Percentiles rank a stretch among this genome's conserved stretches.
Conservation (phyloP, 257 asterid genomes). For the Oldenlandia corymbosa region DNA sequence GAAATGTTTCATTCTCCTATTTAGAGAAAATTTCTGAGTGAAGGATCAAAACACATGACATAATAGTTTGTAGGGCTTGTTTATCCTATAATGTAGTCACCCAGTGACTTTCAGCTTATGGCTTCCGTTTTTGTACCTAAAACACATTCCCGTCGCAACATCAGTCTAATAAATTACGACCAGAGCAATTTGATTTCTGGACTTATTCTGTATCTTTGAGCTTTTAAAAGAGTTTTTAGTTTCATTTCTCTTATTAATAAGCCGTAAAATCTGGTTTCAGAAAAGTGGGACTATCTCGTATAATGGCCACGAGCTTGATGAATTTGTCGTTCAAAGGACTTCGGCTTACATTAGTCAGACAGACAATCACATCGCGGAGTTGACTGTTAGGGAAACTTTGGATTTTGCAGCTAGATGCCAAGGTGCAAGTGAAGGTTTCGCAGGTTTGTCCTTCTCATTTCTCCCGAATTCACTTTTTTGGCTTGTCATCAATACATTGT, state of each 20-base stretch:
- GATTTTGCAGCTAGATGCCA: slow-evolving; percentile 95
- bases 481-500: neutral
- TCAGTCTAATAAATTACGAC: too few relatives aligned
- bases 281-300: slow-evolving; percentile 57
- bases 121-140: too few relatives aligned
- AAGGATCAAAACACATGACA: too few relatives aligned
- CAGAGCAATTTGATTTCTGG: neutral
- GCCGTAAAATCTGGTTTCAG: slow-evolving; percentile 35
- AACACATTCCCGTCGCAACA: too few relatives aligned
- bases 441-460: slow-evolving; percentile 35
- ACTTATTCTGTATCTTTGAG: neutral
- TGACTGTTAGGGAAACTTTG: slow-evolving; percentile 83
- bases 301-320: slow-evolving; percentile 64
- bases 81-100: too few relatives aligned
- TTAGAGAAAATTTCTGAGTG: too few relatives aligned
- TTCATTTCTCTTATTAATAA: neutral
- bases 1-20: too few relatives aligned
- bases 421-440: slow-evolving; percentile 70
- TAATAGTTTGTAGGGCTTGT: too few relatives aligned
- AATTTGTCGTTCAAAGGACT: slow-evolving; percentile 65
- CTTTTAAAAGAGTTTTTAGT: neutral
- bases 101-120: too few relatives aligned
- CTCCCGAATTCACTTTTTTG: neutral
- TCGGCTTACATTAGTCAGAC: slow-evolving; percentile 86
- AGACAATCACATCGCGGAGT: slow-evolving; percentile 80